Evolutionary conservation across 1,139 yeast genomes (phyloP).

Genomic region (Protomyces arabidopsidicola): DNA sequence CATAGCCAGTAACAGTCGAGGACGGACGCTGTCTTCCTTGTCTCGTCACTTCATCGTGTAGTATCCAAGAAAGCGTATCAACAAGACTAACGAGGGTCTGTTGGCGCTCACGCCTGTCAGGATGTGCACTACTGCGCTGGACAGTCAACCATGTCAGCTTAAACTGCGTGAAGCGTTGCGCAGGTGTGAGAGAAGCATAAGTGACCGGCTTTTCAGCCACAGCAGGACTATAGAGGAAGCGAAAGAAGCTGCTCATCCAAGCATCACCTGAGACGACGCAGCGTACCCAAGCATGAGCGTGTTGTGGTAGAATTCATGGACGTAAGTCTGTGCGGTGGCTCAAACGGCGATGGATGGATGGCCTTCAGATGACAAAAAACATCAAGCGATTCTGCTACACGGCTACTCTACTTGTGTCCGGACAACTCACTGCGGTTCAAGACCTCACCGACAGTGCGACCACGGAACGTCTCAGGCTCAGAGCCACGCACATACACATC

Average conservation of each 20-base stretch:
- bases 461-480: slow-evolving; percentile 89
- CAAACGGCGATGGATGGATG: too few species aligned
- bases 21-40: neutral
- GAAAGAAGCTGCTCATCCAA: neutral
- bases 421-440: neutral
- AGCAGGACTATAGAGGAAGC: neutral
- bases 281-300: too few species aligned
- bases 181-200: neutral
- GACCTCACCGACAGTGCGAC: slow-evolving; percentile 83
- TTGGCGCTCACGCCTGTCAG: neutral
- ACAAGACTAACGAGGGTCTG: slow-evolving; percentile 1
- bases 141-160: slow-evolving; percentile 5
- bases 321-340: too few species aligned
- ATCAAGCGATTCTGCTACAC: neutral
- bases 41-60: slow-evolving; percentile 2
- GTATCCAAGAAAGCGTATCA: neutral
- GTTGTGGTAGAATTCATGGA: too few species aligned
- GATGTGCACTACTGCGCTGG: neutral
- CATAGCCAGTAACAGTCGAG: neutral
- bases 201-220: neutral
- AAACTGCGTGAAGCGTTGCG: neutral
- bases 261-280: neutral
- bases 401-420: neutral
- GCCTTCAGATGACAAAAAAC: too few species aligned
- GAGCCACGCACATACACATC: slow-evolving; percentile 95